Evolutionary conservation across 345 rosid genomes (phyloP).

Genomic region (Anacardium occidentale): DNA sequence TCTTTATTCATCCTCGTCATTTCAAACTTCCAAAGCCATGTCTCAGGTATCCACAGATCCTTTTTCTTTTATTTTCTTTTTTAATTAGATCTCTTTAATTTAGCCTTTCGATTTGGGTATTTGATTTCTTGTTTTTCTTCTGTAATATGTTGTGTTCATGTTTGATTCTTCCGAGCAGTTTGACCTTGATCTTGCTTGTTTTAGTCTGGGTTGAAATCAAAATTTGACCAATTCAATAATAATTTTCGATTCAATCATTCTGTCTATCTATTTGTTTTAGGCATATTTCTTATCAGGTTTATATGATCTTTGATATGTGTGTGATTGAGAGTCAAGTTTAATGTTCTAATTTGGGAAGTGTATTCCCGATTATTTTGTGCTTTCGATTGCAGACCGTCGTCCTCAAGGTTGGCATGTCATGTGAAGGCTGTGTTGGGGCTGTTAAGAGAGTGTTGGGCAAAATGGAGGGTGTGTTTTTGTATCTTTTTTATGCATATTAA

Average conservation of each 20-base stretch:
- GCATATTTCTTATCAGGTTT: too few relatives aligned
- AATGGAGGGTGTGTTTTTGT: constrained; percentile 63
- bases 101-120: too few relatives aligned
- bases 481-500: neutral
- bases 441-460: constrained; percentile 81
- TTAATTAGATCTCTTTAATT: neutral
- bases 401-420: constrained; percentile 84
- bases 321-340: neutral
- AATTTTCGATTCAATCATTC: neutral
- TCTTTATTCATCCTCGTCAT: neutral
- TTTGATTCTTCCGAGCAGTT: neutral
- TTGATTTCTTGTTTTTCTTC: neutral
- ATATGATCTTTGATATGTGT: neutral
- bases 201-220: neutral
- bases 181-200: neutral
- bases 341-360: neutral
- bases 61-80: neutral
- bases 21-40: neutral
- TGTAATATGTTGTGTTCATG: neutral
- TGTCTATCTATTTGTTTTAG: too few relatives aligned
- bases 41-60: constrained; percentile 5
- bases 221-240: neutral
- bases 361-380: neutral
- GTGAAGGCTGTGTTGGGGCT: constrained; percentile 76
- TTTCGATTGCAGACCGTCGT: constrained; percentile 61